Evolutionary conservation across 129 eudicot species (phyloP).

Genomic region (Arctium lappa): DNA sequence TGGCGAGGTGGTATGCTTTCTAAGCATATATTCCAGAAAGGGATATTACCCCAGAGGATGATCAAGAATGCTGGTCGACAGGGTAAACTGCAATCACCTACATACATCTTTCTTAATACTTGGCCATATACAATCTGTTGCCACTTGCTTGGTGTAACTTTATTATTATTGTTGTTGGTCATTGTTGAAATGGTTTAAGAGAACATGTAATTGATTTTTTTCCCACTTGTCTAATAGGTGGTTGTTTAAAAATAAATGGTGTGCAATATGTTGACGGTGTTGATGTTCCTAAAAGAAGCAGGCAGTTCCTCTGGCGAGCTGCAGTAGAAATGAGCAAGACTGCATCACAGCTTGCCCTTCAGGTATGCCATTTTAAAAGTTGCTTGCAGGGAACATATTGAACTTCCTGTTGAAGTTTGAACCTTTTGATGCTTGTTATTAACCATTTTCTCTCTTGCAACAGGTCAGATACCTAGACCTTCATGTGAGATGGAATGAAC

Average conservation of each 20-base stretch:
- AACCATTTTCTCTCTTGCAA: conserved; percentile 6
- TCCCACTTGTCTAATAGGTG: conserved; percentile 49
- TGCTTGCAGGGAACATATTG: not conserved
- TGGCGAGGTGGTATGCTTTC: conserved; percentile 87
- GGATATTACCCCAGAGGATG: conserved; percentile 49
- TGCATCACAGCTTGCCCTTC: conserved; percentile 81
- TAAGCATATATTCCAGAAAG: conserved; percentile 66
- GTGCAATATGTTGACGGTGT: conserved; percentile 69
- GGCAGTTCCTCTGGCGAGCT: conserved; percentile 84
- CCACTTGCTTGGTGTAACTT: not conserved
- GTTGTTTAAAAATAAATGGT: conserved; percentile 58
- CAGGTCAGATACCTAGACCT: conserved; percentile 90
- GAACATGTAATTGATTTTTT: not conserved
- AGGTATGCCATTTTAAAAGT: conserved; percentile 41
- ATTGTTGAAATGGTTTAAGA: not conserved
- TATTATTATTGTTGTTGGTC: not conserved
- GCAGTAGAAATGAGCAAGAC: conserved; percentile 86
- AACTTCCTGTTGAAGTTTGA: not conserved
- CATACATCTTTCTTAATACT: not conserved
- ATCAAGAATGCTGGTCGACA: conserved; percentile 67
- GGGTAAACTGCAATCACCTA: conserved; percentile 38
- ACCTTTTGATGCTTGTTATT: not conserved
- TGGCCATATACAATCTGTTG: not conserved
- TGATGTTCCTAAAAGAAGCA: conserved; percentile 77
- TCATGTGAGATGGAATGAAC: conserved; percentile 89